Evolutionary conservation across 441 rosid species (phyloP), one percentile per base, ranked within the genome.

Genomic region (Eutrema salsugineum): DNA sequence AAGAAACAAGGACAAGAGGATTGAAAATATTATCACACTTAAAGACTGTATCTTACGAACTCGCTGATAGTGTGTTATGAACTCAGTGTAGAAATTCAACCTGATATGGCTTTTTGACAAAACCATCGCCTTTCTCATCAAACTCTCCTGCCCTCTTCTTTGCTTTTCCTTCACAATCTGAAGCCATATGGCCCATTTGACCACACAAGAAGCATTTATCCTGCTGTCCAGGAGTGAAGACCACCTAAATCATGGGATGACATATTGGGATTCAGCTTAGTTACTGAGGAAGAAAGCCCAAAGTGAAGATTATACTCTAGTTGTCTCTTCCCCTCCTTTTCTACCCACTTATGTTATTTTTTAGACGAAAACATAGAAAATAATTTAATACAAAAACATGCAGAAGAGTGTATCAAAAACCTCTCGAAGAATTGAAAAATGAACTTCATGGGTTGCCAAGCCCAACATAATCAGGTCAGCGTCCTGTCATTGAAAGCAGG

Each of bases 381-480:
- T 4, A 47, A 57, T 4, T 14, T 20, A 35, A 36, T n/a, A 47
- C 11, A 49, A 38, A 57, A 59, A 27, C 11, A 58, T 10, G 58
- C 3, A 3, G 42, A 35, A 49, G 68, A 57, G 60, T 40, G 64
- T 72, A 69, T 46, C 56, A 68, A 82, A 77, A 46, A 95, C 99
- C 99, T 95, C 98, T 78, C 99, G 83, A 58, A 95, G 97, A 77
- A 95, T 93, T 43, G 98, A 93, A 78, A 95, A 95, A 80, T 95
- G 98, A 80, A 91, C 74, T 83, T 95, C 99, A 64, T 95, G 99
- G 30, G 99, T 87, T 38, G 99, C 99, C 88, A 95, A 81, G 39
- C 87, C 98, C 83, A 95, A 82, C 99, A 95, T 93, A 72, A 95
- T 95, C 70, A 95, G 75, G 82, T 95, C 99, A 7, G 99, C 99